Conservation (phyloP, 1,284 basidiomycete species). For the Porogramme epimiltina region DNA sequence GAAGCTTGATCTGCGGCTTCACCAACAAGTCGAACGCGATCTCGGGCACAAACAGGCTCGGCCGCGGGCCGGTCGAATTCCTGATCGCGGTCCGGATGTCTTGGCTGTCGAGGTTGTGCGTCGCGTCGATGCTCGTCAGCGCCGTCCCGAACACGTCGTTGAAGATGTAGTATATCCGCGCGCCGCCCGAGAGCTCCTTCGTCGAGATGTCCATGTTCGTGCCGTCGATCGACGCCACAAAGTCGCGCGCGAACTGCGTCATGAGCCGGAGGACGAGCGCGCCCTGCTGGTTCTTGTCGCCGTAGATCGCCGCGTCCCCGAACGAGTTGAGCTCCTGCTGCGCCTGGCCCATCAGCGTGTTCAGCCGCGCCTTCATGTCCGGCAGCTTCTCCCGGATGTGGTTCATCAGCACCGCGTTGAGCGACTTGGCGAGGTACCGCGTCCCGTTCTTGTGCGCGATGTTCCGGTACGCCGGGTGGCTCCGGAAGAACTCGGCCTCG, state of each 20-base stretch:
- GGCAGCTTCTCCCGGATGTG: conserved; percentile 99
- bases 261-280: conserved; percentile 91
- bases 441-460: conserved; percentile 98
- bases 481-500: conserved; percentile 92
- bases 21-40: conserved; percentile 97
- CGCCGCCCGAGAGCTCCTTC: conserved; percentile 97
- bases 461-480: conserved; percentile 91
- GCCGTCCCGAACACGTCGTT: conserved; percentile 97
- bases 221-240: conserved; percentile 96
- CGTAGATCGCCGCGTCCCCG: conserved; percentile 92
- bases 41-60: conserved; percentile 96
- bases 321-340: conserved; percentile 98
- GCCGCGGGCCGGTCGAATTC: conserved; percentile 96
- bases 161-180: conserved; percentile 99
- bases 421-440: conserved; percentile 89
- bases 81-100: conserved; percentile 98
- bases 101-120: conserved; percentile 87
- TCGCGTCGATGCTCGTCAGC: conserved; percentile 88
- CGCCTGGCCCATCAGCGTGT: conserved; percentile 98
- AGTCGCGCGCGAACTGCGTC: conserved; percentile 99
- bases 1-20: conserved; percentile 97
- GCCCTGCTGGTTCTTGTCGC: conserved; percentile 92
- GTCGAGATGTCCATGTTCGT: conserved; percentile 98
- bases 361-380: conserved; percentile 98
- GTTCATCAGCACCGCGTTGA: conserved; percentile 96